Base-by-base conservation (phyloP, 805 yeast species). In the Danielia oregonensis region DNA sequence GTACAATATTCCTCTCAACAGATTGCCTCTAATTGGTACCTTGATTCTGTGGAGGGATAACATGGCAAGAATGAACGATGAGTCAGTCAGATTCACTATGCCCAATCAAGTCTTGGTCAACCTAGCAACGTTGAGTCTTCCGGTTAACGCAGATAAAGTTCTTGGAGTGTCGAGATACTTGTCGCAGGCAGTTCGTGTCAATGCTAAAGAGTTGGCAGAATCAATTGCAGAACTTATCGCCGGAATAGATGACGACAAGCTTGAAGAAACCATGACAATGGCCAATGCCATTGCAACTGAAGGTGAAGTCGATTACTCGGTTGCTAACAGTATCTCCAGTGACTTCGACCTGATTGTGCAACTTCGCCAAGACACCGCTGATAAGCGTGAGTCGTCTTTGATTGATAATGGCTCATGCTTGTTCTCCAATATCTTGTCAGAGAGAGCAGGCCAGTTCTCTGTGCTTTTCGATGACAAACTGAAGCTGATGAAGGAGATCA, bases 41-140 rank as follows among this genome's bases (percentile, higher is more conserved):
- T 63, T 93, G 13, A 86, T 74, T 48, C 68, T 75, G 27, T 93
- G 97, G 97, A 75, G 98, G 57, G 97, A 93, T 55, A 32, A 40
- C 1, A 52, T 73, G 23, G 97, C 97, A 2, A 71, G 94, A 44
- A 46, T 63, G 24, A 71, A 75, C 30, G 98, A 93, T 56, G 98
- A 93, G 60, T 84, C 95, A 2, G 77, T 82, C 2, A 68, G 94
- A 40, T 91, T 67, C 49, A 68, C 93, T 11, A 82, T 89, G 91
- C 77, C 95, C 4, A 88, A 86, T 51, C 93, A 82, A 48, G 56
- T 82, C 10, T 53, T 93, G 24, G 79, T 81, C 0, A 70, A 81
- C 0, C 57, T 93, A 28, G 79, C 79, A 4, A 61, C 72, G 4
- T 47, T 71, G 24, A 60, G 68, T 6, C 44, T 32, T 19, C 94